Conservation (phyloP, 208 protist genomes). For the Crithidia brevicula region DNA sequence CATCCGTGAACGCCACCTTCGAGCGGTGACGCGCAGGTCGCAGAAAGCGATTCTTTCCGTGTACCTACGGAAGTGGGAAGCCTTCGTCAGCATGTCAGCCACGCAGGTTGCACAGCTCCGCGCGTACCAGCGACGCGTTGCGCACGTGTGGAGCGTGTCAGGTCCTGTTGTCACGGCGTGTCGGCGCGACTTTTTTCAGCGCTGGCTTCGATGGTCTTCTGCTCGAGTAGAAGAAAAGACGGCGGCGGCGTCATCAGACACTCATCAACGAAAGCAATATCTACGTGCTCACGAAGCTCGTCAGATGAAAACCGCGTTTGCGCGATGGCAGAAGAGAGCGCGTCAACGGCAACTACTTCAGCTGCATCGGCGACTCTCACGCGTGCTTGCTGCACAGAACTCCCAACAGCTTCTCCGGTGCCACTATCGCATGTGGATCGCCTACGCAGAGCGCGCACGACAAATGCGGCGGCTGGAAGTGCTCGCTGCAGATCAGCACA, state of each 20-base stretch:
- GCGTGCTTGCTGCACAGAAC: conserved; percentile 6
- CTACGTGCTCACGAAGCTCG: neutral
- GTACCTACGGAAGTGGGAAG: conserved; percentile 15
- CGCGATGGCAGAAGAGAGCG: neutral
- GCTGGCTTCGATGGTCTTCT: neutral
- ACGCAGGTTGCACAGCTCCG: neutral
- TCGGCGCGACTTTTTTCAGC: neutral
- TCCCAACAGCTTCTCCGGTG: neutral
- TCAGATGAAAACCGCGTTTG: neutral
- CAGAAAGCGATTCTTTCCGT: neutral
- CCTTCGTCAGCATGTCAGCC: neutral
- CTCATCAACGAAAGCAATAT: neutral
- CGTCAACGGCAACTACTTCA: conserved; percentile 3
- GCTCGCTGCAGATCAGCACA: conserved; percentile 21
- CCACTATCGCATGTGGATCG: neutral
- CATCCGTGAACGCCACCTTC: conserved; percentile 8
- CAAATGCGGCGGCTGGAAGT: conserved; percentile 7
- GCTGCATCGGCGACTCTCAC: conserved; percentile 9
- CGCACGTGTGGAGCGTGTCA: neutral
- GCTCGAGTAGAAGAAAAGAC: neutral
- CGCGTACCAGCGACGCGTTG: conserved; percentile 16
- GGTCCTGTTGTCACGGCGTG: neutral
- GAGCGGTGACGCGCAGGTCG: conserved; percentile 5
- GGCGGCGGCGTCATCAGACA: neutral
- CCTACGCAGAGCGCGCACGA: neutral